These are phyloP conservation scores for Durio zibethinus DNA, from an alignment of 345 rosid genomes.

Conservation along the genomic window DNA sequence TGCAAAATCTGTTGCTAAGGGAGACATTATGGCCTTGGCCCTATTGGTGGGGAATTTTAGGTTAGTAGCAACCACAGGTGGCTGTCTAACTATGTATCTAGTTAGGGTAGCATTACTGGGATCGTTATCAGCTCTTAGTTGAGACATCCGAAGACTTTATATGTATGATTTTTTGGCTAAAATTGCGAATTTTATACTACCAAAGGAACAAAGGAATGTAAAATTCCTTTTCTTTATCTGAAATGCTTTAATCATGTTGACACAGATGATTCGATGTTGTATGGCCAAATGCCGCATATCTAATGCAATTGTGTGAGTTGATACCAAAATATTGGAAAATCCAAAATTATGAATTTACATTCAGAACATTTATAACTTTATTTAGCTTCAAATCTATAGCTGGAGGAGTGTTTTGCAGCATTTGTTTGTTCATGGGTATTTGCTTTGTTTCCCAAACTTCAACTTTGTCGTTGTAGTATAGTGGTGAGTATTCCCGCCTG, in stretches of 20 bases:
- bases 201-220: too few relatives aligned
- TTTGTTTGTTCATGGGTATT: too few relatives aligned
- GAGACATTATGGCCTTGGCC: background rate
- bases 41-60: background rate
- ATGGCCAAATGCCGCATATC: too few relatives aligned
- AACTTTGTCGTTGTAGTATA: constrained; percentile 30
- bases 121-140: background rate
- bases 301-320: background rate
- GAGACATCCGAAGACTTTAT: background rate
- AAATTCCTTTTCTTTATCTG: too few relatives aligned
- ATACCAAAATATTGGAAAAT: too few relatives aligned
- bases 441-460: too few relatives aligned
- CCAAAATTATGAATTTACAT: too few relatives aligned
- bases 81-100: background rate
- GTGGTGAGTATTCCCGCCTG: constrained; percentile 93
- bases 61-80: background rate
- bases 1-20: background rate
- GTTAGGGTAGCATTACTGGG: background rate
- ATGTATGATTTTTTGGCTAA: background rate
- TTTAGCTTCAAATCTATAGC: background rate
- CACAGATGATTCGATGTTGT: too few relatives aligned
- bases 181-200: too few relatives aligned
- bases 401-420: too few relatives aligned
- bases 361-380: background rate
- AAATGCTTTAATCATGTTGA: too few relatives aligned